Base-by-base conservation (phyloP, 495 filamentous ascomycete genomes). In the Pyrenopolyporus hunteri region DNA sequence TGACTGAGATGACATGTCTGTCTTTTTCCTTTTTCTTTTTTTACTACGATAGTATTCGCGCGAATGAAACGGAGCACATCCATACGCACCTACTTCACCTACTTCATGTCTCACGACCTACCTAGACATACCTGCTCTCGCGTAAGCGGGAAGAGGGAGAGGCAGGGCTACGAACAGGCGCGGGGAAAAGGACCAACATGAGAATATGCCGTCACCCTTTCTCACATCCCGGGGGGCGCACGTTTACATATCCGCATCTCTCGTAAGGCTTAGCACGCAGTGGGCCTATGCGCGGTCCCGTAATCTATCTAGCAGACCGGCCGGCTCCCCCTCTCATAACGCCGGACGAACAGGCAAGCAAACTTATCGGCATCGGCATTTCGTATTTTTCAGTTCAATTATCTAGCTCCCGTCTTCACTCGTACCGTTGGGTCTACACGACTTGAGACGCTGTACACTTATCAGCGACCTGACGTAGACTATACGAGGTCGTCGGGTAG, bases 241-340 rank as follows among this genome's bases (percentile, higher is more conserved):
- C 45, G 37, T 37, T 49, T 44, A 45, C 28, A 47, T 47, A 45
- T 20, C 4, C 16, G 26, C 49, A 17, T 50, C 9, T 65, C 50
- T 51, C 51, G 40, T 65, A 65, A 65, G 62, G 62, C 62, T 65
- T 65, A 60, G 62, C 48, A 59, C 45, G 62, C 62, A 65, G 62
- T 56, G 62, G 57, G 32, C 62, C 56, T 65, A 65, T 55, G 55
- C 49, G 55, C 42, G 28, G 44, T 11, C 42, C 61, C 61, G 47
- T 29, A 37, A 22, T 35, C 39, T 11, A 39, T 32, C n/a, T 39
- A 48, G 42, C 44, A 49, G 19, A 36, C 17, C 33, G 53, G 14
- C 47, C 53, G 28, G 26, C 29, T 58, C 17, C 48, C n/a, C 44
- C 28, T 57, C 31, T 31, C n/a, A 8, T 3, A 19, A 19, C 16